Base-by-base conservation (phyloP, 2,329 filamentous ascomycete species). In the Gnomoniopsis smithogilvyi region DNA sequence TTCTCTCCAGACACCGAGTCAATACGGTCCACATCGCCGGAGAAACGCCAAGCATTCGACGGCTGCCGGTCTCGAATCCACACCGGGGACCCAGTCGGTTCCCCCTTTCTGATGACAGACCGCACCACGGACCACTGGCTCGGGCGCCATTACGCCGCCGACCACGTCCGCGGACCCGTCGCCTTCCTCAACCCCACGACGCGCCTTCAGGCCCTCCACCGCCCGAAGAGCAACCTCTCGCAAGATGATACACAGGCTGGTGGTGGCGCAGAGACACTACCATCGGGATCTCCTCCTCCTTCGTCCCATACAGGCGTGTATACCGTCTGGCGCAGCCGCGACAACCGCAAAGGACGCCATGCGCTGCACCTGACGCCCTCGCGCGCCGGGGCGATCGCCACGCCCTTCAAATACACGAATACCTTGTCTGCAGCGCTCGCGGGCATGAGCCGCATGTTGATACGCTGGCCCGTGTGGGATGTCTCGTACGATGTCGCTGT, bases 311-410 rank as follows among this genome's bases (percentile, higher is more conserved):
- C 21, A 17, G 64, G 49, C 54, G 61, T 66, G 12, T 75, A 72
- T 48, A 70, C 71, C 52, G 61, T 78, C 51, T 78, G 76, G 76
- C 70, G 73, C 19, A 74, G 72, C 46, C 71, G 76, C 12, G 74
- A 78, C 64, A 78, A 77, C 57, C 68, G 75, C 51, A 78, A 78
- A 56, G 76, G 75, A 30, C 69, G 76, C 0, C 75, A 77, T 56
- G 66, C 71, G 12, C 63, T 75, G 1, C 61, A 69, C 3, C 61
- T 69, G 3, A 66, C 66, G 12, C 26, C 56, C 41, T 50, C 56
- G 12, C 53, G 61, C 14, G 50, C 17, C 21, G 50, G 6, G 17
- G 8, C 4, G 8, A 10, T n/a, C 17, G 19, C 41, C 30, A 46
- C 50, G 54, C 48, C 36, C 55, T 24, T 56, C 14, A 26, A 8